Percentiles rank a stretch among this genome's conserved stretches.
phyloP scores from a whole-genome alignment of 2,329 filamentous ascomycete species.

The Hypomyces rosellus region DNA sequence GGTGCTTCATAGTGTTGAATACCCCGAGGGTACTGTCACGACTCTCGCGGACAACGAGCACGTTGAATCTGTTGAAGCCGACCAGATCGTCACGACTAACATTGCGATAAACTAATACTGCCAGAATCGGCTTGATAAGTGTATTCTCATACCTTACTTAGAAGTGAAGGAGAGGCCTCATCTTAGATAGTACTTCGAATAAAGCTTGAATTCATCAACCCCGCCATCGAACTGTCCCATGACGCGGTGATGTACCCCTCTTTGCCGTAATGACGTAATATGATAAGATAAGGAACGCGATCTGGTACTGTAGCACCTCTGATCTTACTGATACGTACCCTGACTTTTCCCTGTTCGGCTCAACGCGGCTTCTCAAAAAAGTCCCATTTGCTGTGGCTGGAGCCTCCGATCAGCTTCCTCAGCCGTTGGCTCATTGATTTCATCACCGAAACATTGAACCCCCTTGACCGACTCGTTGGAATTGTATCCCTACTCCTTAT shows the following conservation, averaged over 20 bases:
- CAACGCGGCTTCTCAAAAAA: not conserved
- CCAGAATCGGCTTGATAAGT: too few relatives aligned
- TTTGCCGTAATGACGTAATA: constrained; percentile 4
- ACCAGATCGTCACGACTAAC: constrained; percentile 64
- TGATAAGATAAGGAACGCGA: constrained; percentile 2
- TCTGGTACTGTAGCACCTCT: not conserved
- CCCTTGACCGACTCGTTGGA: too few relatives aligned
- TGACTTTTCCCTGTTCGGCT: not conserved
- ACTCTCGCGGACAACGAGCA: constrained; percentile 64
- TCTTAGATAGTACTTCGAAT: not conserved
- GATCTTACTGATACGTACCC: not conserved
- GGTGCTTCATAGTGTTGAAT: constrained; percentile 56
- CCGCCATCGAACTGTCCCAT: not conserved
- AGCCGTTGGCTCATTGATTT: not conserved
- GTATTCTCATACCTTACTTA: too few relatives aligned
- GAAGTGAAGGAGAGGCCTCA: not conserved
- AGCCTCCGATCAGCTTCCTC: not conserved
- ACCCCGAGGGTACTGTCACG: constrained; percentile 58
- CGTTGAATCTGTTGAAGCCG: constrained; percentile 68
- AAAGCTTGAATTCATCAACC: not conserved
- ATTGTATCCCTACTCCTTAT: not conserved
- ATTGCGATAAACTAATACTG: constrained; percentile 34
- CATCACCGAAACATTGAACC: too few relatives aligned
- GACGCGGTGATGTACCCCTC: not conserved
- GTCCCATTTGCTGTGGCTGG: too few relatives aligned